phyloP scores from a whole-genome alignment of 306 rosid species.

The Fragaria nilgerrensis region DNA sequence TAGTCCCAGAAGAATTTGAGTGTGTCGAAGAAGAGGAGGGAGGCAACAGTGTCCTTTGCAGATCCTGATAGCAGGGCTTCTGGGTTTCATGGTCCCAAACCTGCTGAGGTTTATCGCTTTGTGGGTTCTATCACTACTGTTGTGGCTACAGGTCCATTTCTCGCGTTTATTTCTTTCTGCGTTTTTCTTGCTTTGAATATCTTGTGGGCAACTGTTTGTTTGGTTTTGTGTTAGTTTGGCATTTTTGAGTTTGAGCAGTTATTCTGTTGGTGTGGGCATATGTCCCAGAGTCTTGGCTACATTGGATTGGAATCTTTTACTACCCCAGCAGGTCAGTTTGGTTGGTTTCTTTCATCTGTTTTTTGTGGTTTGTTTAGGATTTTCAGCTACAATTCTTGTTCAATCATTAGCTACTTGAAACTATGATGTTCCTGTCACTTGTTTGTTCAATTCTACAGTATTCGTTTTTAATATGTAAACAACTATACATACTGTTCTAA shows the following conservation, averaged over 20 bases:
- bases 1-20: slow-evolving; percentile 83
- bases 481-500: background rate
- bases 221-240: background rate
- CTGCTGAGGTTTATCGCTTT: slow-evolving; percentile 88
- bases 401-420: background rate
- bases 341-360: slow-evolving; percentile 12
- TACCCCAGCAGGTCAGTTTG: slow-evolving; percentile 77
- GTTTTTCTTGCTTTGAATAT: background rate
- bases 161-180: background rate
- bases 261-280: slow-evolving; percentile 92
- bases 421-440: background rate
- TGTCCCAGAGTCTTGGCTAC: slow-evolving; percentile 86
- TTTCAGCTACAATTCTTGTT: background rate
- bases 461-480: background rate
- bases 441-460: background rate
- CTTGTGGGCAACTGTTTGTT: background rate
- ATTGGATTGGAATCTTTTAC: slow-evolving; percentile 74
- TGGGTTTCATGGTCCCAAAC: slow-evolving; percentile 76
- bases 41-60: slow-evolving; percentile 44
- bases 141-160: slow-evolving; percentile 63
- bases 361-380: slow-evolving; percentile 9
- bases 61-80: slow-evolving; percentile 50
- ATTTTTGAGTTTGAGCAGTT: slow-evolving; percentile 43
- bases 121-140: slow-evolving; percentile 83
- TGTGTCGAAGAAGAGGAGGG: slow-evolving; percentile 53